Evolutionary conservation across 441 rosid genomes (phyloP).

Genomic region (Gossypium laxum): DNA sequence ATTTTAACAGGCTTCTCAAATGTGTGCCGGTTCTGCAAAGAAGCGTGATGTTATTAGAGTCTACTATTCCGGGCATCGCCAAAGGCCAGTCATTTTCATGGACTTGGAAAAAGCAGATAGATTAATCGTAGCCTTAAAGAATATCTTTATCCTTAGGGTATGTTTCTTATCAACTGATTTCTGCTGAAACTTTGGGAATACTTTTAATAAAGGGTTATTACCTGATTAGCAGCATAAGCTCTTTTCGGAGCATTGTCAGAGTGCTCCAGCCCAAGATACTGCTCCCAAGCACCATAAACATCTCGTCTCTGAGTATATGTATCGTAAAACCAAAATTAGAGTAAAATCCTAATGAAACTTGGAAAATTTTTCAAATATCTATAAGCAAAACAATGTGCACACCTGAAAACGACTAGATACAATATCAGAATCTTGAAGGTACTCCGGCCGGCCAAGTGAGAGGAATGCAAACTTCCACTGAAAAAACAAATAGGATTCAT

Average conservation of each 20-base stretch:
- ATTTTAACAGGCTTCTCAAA: conserved; percentile 47
- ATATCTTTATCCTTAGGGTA: neutral
- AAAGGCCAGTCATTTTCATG: neutral
- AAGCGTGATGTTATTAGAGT: neutral
- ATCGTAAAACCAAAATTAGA: neutral
- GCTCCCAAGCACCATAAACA: conserved; percentile 49
- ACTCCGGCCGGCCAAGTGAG: conserved; percentile 43
- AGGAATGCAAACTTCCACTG: conserved; percentile 50
- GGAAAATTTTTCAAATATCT: neutral
- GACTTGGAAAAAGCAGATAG: neutral
- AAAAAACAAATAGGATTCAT: conserved; percentile 1
- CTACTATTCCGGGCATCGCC: neutral
- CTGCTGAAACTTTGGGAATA: neutral
- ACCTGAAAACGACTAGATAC: conserved; percentile 45
- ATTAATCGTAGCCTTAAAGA: neutral
- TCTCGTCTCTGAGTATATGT: conserved; percentile 27
- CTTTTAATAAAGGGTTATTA: neutral
- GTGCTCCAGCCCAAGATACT: conserved; percentile 50
- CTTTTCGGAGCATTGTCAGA: conserved; percentile 36
- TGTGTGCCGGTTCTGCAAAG: conserved; percentile 41
- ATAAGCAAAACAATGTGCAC: neutral
- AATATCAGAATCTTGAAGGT: conserved; percentile 38
- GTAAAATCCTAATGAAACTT: neutral
- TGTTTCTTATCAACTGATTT: neutral
- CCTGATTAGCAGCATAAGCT: conserved; percentile 41